These are phyloP conservation scores for Inga oerstediana DNA, from an alignment of 306 rosid genomes.

Conservation along the genomic window DNA sequence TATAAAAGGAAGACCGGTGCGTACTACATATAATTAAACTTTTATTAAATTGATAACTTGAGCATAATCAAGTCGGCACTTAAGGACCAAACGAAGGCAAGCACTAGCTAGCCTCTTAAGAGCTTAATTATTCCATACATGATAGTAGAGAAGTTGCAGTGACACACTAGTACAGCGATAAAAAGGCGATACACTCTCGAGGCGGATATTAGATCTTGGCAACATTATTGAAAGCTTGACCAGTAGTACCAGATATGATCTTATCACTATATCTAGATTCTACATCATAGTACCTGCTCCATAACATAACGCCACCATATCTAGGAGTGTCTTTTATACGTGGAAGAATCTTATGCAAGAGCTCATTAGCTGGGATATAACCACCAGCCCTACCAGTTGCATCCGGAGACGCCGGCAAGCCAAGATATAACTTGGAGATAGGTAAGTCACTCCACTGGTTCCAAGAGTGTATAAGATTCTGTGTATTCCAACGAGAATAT, in stretches of 20 bases:
- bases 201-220: neutral
- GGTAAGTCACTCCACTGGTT: constrained; percentile 35
- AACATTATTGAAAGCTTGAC: neutral
- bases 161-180: neutral
- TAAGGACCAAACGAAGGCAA: neutral
- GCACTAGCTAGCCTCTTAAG: neutral
- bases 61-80: neutral
- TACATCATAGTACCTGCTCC: neutral
- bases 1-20: no score
- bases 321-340: constrained; percentile 31
- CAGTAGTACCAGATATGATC: neutral
- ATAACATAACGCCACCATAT: constrained; percentile 5
- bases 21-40: no score
- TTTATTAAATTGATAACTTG: neutral
- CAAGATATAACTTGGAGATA: constrained; percentile 31
- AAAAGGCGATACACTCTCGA: neutral
- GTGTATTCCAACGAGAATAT: neutral
- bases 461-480: constrained; percentile 39
- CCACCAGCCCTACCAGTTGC: constrained; percentile 31
- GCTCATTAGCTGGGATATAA: constrained; percentile 40
- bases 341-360: constrained; percentile 48
- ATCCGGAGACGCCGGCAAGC: constrained; percentile 46
- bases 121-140: neutral
- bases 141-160: neutral
- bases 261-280: neutral